phyloP scores from a whole-genome alignment of 2,329 filamentous ascomycete genomes.

The Kalmusia sp. region DNA sequence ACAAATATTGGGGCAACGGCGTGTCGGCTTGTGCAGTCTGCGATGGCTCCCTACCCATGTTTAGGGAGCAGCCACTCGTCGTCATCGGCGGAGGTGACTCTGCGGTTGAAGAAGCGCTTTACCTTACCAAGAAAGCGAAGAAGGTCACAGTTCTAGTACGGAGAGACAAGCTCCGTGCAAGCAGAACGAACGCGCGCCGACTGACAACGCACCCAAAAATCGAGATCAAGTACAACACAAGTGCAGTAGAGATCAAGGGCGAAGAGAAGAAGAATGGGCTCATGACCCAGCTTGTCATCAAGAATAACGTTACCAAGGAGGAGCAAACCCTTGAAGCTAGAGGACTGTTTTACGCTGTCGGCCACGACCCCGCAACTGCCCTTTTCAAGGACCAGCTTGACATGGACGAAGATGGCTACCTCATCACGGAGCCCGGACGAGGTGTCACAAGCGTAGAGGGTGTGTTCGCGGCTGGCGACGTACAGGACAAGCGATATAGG shows the following conservation, averaged over 20 bases:
- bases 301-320: constrained; percentile 76
- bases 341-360: constrained; percentile 96
- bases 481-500: constrained; percentile 97
- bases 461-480: constrained; percentile 95
- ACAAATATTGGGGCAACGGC: constrained; percentile 96
- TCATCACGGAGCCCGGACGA: constrained; percentile 86
- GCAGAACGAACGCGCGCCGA: constrained; percentile 89
- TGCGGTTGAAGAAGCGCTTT: constrained; percentile 95
- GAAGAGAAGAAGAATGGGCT: constrained; percentile 75
- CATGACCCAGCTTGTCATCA: constrained; percentile 87
- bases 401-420: constrained; percentile 88
- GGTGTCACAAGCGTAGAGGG: constrained; percentile 87
- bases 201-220: constrained; percentile 86
- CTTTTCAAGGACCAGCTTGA: constrained; percentile 91
- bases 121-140: constrained; percentile 95
- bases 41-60: constrained; percentile 96
- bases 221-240: constrained; percentile 84
- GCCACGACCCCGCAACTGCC: constrained; percentile 91
- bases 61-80: constrained; percentile 92
- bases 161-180: constrained; percentile 83
- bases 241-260: constrained; percentile 83
- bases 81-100: constrained; percentile 98
- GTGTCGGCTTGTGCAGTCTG: constrained; percentile 97
- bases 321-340: constrained; percentile 87
- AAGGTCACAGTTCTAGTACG: constrained; percentile 95